Evolutionary conservation across 2,329 filamentous ascomycete species (phyloP).

Genomic region (Penicillium occitanis): DNA sequence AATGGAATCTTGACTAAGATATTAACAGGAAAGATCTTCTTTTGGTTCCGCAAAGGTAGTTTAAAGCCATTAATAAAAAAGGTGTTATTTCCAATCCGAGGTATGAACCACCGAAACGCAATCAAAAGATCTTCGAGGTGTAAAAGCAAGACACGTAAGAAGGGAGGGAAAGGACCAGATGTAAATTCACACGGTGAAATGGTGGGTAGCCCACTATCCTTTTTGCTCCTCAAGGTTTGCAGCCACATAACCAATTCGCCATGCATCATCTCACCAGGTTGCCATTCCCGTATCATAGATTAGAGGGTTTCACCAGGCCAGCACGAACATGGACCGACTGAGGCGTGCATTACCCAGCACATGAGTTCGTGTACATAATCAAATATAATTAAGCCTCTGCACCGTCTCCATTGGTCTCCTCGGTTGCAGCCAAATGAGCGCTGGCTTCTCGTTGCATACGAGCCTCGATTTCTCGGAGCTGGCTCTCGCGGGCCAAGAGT

Average conservation of each 20-base stretch:
- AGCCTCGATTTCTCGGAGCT: constrained; percentile 97
- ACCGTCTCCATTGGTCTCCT: constrained; percentile 33
- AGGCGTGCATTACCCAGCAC: constrained; percentile 3
- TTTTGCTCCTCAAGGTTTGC: background rate
- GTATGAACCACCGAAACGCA: constrained; percentile 26
- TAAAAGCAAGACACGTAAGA: constrained; percentile 26
- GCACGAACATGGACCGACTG: background rate
- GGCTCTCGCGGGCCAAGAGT: constrained; percentile 92
- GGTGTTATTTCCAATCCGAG: constrained; percentile 33
- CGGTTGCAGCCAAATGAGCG: constrained; percentile 29
- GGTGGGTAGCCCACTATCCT: constrained; percentile 19
- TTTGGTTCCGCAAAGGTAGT: constrained; percentile 26
- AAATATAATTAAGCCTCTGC: constrained; percentile 36
- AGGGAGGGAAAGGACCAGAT: constrained; percentile 21
- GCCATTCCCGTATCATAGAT: constrained; percentile 21
- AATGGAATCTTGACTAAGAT: constrained; percentile 22
- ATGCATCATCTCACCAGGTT: constrained; percentile 3
- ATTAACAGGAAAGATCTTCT: constrained; percentile 28
- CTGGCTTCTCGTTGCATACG: constrained; percentile 88
- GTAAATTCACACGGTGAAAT: constrained; percentile 17
- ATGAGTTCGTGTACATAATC: constrained; percentile 20
- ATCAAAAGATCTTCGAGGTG: constrained; percentile 22
- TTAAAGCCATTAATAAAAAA: constrained; percentile 36
- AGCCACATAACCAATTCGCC: constrained; percentile 19
- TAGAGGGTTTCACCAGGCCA: constrained; percentile 25